These are phyloP conservation scores for Porcisia hertigi DNA, from an alignment of 208 protist species.

Conservation along the genomic window DNA sequence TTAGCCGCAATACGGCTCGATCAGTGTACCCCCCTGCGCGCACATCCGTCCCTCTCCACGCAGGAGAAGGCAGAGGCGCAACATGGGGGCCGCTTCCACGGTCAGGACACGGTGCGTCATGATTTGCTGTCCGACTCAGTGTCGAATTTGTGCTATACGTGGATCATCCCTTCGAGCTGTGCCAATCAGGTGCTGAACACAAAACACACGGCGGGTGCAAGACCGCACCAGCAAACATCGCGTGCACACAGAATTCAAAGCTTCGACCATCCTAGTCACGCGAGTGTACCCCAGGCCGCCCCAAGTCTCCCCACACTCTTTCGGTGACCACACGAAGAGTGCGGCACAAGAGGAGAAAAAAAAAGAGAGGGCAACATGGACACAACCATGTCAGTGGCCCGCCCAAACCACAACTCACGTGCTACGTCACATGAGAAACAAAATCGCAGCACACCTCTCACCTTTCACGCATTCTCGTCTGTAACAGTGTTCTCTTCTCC, in stretches of 20 bases:
- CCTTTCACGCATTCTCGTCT: background rate
- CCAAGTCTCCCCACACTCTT: background rate
- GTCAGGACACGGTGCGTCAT: too few species aligned
- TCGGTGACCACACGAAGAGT: background rate
- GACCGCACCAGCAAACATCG: background rate
- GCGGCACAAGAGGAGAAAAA: background rate
- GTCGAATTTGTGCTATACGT: constrained; percentile 43
- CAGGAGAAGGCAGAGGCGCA: too few species aligned
- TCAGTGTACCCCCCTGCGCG: too few species aligned
- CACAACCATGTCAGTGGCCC: background rate
- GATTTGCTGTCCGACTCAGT: too few species aligned
- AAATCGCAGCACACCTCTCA: background rate
- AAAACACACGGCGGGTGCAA: background rate
- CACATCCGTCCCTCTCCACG: too few species aligned
- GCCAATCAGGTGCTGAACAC: background rate
- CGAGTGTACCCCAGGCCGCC: background rate
- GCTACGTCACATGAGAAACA: background rate
- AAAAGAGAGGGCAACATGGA: too few species aligned
- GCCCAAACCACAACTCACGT: background rate
- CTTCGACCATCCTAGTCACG: background rate
- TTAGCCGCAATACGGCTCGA: too few species aligned
- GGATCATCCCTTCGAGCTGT: constrained; percentile 24
- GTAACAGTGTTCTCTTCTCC: background rate
- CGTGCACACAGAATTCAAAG: background rate
- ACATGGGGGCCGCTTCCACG: too few species aligned